Evolutionary conservation across 2,329 filamentous ascomycete genomes (phyloP).

Genomic region (Epichloe gansuensis): DNA sequence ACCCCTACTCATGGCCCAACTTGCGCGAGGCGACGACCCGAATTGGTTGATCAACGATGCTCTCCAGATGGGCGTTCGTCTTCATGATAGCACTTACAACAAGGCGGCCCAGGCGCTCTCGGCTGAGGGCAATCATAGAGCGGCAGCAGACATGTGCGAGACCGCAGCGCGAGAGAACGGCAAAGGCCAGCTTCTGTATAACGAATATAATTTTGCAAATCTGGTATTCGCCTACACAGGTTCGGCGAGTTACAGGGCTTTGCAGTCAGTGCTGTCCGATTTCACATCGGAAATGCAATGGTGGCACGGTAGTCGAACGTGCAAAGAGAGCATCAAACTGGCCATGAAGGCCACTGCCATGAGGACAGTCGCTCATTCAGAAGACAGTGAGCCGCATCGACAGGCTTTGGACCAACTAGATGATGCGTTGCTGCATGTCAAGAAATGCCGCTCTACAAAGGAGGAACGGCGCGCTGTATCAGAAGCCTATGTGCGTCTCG

Average conservation of each 20-base stretch:
- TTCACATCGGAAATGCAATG: conserved; percentile 20
- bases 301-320: conserved; percentile 25
- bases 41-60: conserved; percentile 16
- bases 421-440: conserved; percentile 14
- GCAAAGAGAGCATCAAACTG: conserved; percentile 26
- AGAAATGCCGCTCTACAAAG: conserved; percentile 11
- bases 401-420: conserved; percentile 14
- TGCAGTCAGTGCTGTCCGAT: conserved; percentile 18
- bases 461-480: conserved; percentile 10
- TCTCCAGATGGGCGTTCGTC: conserved; percentile 15
- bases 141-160: conserved; percentile 22
- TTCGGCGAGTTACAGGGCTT: conserved; percentile 18
- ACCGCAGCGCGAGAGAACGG: conserved; percentile 26
- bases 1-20: conserved; percentile 25
- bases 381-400: conserved; percentile 11
- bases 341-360: conserved; percentile 23
- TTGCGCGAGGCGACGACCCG: conserved; percentile 21
- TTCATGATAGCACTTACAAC: conserved; percentile 26
- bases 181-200: conserved; percentile 23
- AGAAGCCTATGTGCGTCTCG: conserved; percentile 12
- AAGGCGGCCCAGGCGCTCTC: conserved; percentile 21
- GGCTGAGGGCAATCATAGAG: conserved; percentile 16
- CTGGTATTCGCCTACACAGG: conserved; percentile 24
- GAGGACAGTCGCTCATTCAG: conserved; percentile 10
- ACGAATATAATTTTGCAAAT: conserved; percentile 25